Conservation (phyloP, 257 asterid species). For the Fraxinus excelsior region DNA sequence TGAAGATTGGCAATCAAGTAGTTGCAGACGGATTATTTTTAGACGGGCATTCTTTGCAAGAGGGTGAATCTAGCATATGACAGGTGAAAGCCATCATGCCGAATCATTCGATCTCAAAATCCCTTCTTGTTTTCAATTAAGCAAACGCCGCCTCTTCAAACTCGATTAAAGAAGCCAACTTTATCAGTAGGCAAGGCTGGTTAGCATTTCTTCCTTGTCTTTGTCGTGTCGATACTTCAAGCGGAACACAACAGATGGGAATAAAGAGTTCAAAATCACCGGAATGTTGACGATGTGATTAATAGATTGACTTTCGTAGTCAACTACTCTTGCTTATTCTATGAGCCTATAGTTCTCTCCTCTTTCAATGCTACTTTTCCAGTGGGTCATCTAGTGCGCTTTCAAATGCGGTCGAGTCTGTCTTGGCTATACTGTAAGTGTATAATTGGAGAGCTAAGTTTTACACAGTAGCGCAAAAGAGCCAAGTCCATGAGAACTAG, state of each 20-base stretch:
- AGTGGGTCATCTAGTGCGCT: not conserved
- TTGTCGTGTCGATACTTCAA: conserved; percentile 45
- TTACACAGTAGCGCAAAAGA: no score
- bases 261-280: conserved; percentile 24
- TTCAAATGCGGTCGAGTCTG: not conserved
- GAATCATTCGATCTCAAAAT: conserved; percentile 18
- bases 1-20: conserved; percentile 34
- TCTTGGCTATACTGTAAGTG: no score
- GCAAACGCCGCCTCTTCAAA: conserved; percentile 50
- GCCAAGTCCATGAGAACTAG: no score
- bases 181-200: conserved; percentile 48
- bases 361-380: no score
- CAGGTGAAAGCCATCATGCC: conserved; percentile 22
- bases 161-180: conserved; percentile 39
- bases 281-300: conserved; percentile 35
- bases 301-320: conserved; percentile 57
- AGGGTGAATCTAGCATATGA: conserved; percentile 40
- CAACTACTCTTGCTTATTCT: conserved; percentile 54
- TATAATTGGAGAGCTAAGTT: no score
- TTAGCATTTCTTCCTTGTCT: conserved; percentile 46
- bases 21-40: conserved; percentile 38
- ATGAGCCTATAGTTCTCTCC: conserved; percentile 25
- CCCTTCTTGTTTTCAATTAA: conserved; percentile 37
- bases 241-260: conserved; percentile 32
- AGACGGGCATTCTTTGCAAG: conserved; percentile 32